Conservation (phyloP, 208 protist species). For the Leishmania major region DNA sequence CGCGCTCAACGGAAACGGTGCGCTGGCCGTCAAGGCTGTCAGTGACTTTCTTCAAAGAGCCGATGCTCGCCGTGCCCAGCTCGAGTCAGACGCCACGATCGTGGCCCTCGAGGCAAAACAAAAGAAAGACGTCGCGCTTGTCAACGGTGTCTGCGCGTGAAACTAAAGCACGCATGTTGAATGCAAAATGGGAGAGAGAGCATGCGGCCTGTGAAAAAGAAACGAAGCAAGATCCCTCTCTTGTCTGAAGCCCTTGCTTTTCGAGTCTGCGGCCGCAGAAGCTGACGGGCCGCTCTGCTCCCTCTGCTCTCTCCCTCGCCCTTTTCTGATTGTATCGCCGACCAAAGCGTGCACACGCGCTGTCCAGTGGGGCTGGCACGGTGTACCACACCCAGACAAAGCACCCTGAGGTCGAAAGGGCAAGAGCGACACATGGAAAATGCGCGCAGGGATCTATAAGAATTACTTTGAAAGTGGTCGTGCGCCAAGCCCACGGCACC, state of each 20-base stretch:
- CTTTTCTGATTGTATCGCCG: neutral
- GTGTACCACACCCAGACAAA: neutral
- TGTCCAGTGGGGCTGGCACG: neutral
- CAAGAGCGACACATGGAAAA: neutral
- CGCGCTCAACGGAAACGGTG: slow-evolving; percentile 50
- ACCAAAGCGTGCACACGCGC: neutral
- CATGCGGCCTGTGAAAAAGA: neutral
- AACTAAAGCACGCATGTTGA: neutral
- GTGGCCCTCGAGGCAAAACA: slow-evolving; percentile 15
- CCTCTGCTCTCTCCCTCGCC: neutral
- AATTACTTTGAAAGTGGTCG: neutral
- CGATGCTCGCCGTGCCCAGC: slow-evolving; percentile 29
- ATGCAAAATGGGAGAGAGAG: neutral
- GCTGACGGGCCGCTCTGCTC: neutral
- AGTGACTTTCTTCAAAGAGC: slow-evolving; percentile 42
- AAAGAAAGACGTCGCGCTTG: slow-evolving; percentile 30
- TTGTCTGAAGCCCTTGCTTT: neutral
- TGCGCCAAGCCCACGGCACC: neutral
- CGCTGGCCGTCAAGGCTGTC: slow-evolving; percentile 43
- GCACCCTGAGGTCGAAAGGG: neutral
- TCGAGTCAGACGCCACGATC: slow-evolving; percentile 26
- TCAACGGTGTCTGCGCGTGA: slow-evolving; percentile 29
- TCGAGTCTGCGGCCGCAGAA: neutral
- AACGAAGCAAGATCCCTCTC: neutral
- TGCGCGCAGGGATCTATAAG: neutral